Evolutionary conservation across 192 early-diverging fungal genomes (phyloP).

Genomic region (Paraglomus occultum): DNA sequence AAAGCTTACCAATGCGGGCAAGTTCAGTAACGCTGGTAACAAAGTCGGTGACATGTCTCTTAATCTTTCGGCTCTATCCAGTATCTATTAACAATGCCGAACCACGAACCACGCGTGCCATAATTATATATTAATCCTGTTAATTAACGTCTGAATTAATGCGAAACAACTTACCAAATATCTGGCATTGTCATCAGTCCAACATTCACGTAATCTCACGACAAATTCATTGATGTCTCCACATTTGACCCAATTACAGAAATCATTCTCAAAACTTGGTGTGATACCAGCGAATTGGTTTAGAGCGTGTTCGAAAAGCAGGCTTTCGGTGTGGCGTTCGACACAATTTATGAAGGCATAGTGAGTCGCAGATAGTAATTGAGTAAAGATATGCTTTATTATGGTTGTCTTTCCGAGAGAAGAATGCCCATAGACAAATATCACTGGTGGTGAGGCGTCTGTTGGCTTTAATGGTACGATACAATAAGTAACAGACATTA

Average conservation of each 20-base stretch:
- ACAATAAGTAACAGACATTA: not conserved
- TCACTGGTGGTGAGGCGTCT: slow-evolving; percentile 41
- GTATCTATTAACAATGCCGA: slow-evolving; percentile 46
- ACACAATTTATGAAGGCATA: slow-evolving; percentile 70
- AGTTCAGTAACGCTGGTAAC: slow-evolving; percentile 64
- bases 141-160: not conserved
- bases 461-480: slow-evolving; percentile 14
- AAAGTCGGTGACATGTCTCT: slow-evolving; percentile 66
- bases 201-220: slow-evolving; percentile 35
- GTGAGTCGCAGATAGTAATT: slow-evolving; percentile 32
- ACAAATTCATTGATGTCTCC: slow-evolving; percentile 76
- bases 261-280: slow-evolving; percentile 48
- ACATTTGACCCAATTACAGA: slow-evolving; percentile 49
- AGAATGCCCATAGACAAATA: slow-evolving; percentile 49
- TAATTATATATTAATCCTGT: not conserved
- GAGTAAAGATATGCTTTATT: slow-evolving; percentile 28
- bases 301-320: slow-evolving; percentile 77
- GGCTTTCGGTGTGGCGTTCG: slow-evolving; percentile 70
- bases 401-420: slow-evolving; percentile 52
- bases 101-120: not conserved
- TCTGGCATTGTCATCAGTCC: slow-evolving; percentile 10
- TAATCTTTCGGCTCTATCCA: slow-evolving; percentile 82
- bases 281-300: slow-evolving; percentile 58
- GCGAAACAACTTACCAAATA: not conserved
- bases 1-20: slow-evolving; percentile 64